Conservation (phyloP, 1,139 yeast species). For the Yamadazyma triangularis region DNA sequence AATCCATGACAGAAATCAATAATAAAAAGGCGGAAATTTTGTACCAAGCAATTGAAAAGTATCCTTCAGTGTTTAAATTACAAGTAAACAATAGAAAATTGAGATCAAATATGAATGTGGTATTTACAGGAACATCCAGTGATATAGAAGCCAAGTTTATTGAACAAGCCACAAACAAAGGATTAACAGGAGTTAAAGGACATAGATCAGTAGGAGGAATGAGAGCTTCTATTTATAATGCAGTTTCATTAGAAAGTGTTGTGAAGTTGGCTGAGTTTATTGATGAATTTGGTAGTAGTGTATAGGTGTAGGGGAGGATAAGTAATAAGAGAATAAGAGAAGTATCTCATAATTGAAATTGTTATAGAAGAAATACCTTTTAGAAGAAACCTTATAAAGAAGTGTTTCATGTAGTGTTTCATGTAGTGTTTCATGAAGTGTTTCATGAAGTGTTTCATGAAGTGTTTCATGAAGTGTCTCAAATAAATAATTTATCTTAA, state of each 20-base stretch:
- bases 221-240: constrained; percentile 90
- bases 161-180: constrained; percentile 45
- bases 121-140: constrained; percentile 65
- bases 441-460: too few relatives aligned
- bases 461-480: too few relatives aligned
- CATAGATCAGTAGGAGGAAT: constrained; percentile 97
- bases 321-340: too few relatives aligned
- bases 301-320: too few relatives aligned
- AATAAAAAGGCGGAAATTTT: constrained; percentile 55
- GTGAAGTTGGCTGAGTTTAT: constrained; percentile 57
- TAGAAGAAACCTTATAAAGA: too few relatives aligned
- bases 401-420: too few relatives aligned
- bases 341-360: too few relatives aligned
- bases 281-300: constrained; percentile 65
- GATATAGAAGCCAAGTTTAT: constrained; percentile 67
- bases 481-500: too few relatives aligned
- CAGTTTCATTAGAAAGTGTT: constrained; percentile 66
- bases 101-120: constrained; percentile 91
- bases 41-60: constrained; percentile 61
- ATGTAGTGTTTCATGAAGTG: too few relatives aligned
- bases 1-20: constrained; percentile 54
- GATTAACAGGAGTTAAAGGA: constrained; percentile 80
- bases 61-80: constrained; percentile 58
- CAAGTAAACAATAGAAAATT: constrained; percentile 55
- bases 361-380: too few relatives aligned